These are phyloP conservation scores for Globisporangium paroecandrum DNA, from an alignment of 352 stramenopile genomes.

Conservation along the genomic window DNA sequence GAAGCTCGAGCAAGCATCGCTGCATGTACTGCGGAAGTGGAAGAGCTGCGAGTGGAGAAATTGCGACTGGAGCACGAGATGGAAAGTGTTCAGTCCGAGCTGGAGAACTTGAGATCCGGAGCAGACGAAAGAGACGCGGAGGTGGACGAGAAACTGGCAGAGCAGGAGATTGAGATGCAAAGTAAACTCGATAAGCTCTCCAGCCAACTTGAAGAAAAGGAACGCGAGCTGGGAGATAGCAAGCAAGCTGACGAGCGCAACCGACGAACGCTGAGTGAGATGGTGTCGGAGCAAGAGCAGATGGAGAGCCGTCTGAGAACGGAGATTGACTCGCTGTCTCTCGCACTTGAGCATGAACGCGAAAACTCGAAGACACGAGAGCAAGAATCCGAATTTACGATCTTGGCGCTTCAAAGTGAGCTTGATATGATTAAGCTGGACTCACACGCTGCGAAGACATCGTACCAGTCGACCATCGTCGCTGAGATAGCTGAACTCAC, in stretches of 20 bases:
- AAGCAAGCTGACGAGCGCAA: slow-evolving; percentile 35
- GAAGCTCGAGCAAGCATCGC: slow-evolving; percentile 37
- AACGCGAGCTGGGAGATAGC: slow-evolving; percentile 31
- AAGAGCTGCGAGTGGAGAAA: slow-evolving; percentile 37
- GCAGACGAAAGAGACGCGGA: not conserved
- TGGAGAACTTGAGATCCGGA: slow-evolving; percentile 9
- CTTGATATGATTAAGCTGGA: slow-evolving; percentile 30
- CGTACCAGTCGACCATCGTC: slow-evolving; percentile 20
- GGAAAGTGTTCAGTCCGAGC: slow-evolving; percentile 18
- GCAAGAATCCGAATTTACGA: slow-evolving; percentile 33
- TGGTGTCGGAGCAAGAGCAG: slow-evolving; percentile 42
- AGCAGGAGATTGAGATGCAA: slow-evolving; percentile 19
- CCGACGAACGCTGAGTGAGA: slow-evolving; percentile 35
- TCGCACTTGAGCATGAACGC: slow-evolving; percentile 46
- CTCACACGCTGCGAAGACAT: slow-evolving; percentile 25
- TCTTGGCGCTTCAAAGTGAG: slow-evolving; percentile 34
- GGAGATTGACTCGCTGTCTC: slow-evolving; percentile 38
- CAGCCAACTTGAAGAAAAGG: slow-evolving; percentile 22
- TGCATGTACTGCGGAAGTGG: slow-evolving; percentile 28
- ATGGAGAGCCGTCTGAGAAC: slow-evolving; percentile 35
- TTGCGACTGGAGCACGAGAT: slow-evolving; percentile 32
- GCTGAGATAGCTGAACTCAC: slow-evolving; percentile 35
- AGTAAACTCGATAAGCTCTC: slow-evolving; percentile 28
- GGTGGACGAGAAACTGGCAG: slow-evolving; percentile 33
- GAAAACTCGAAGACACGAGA: slow-evolving; percentile 39